These are phyloP conservation scores for Crithidia thermophila DNA, from an alignment of 208 protist genomes.

Conservation along the genomic window DNA sequence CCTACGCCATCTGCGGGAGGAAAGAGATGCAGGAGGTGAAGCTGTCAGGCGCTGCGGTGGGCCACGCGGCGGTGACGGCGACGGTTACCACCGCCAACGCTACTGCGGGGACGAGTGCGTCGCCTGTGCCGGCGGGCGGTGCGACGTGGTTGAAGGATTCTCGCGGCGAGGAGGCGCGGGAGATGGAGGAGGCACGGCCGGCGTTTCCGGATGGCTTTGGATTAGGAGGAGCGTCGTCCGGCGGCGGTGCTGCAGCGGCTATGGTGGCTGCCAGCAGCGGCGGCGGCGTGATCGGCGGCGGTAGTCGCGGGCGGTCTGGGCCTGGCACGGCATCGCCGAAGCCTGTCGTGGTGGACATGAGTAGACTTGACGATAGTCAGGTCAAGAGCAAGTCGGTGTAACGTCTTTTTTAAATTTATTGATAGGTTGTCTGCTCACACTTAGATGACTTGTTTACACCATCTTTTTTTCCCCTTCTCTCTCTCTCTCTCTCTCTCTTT, in stretches of 20 bases:
- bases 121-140: too few species aligned
- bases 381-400: constrained; percentile 27
- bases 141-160: too few species aligned
- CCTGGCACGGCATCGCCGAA: background rate
- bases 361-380: background rate
- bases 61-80: background rate
- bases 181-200: constrained; percentile 22
- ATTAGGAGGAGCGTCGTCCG: too few species aligned
- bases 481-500: constrained; percentile 3
- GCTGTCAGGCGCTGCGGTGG: constrained; percentile 19
- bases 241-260: too few species aligned
- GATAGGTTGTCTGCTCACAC: background rate
- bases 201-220: constrained; percentile 4
- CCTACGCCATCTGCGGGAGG: constrained; percentile 51
- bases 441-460: background rate
- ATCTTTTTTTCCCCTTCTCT: constrained; percentile 1
- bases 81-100: background rate
- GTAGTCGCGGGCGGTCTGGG: background rate
- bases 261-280: too few species aligned
- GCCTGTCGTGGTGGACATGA: constrained; percentile 17
- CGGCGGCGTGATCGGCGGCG: too few species aligned
- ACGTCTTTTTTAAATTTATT: constrained; percentile 14
- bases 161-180: constrained; percentile 5
- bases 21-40: constrained; percentile 76
- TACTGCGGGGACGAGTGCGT: too few species aligned